Conservation (phyloP, 2,329 filamentous ascomycete genomes). For the Aspergillus sp. region DNA sequence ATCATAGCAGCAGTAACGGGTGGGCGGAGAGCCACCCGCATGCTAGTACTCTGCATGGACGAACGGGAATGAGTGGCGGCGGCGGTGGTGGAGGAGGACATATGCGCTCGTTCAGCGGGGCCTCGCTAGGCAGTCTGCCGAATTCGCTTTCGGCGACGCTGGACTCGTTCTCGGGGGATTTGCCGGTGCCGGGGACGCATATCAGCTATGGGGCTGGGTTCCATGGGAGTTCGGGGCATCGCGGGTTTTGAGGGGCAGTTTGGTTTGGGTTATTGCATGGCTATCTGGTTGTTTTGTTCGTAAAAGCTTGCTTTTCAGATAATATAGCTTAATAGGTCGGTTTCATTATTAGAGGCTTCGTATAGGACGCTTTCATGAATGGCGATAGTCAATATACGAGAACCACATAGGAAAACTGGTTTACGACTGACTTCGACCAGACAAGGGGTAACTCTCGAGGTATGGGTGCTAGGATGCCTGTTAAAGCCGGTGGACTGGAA, state of each 20-base stretch:
- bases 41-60: slow-evolving; percentile 15
- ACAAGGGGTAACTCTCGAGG: too few relatives aligned
- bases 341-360: too few relatives aligned
- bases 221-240: slow-evolving; percentile 18
- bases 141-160: slow-evolving; percentile 18
- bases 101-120: slow-evolving; percentile 15
- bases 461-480: too few relatives aligned
- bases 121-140: slow-evolving; percentile 13
- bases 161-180: slow-evolving; percentile 21
- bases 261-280: too few relatives aligned
- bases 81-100: too few relatives aligned
- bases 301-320: too few relatives aligned
- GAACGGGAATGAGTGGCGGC: slow-evolving; percentile 12
- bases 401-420: too few relatives aligned
- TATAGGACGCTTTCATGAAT: too few relatives aligned
- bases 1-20: slow-evolving; percentile 15
- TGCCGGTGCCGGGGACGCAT: slow-evolving; percentile 21
- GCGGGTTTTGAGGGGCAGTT: slow-evolving; percentile 22
- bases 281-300: too few relatives aligned
- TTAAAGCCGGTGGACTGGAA: neutral
- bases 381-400: too few relatives aligned
- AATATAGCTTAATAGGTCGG: too few relatives aligned
- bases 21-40: slow-evolving; percentile 23
- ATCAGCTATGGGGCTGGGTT: slow-evolving; percentile 21
- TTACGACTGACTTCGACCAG: too few relatives aligned